A percentile compares a stretch with the other conserved stretches of the same genome.
Conservation (phyloP, 2,329 filamentous ascomycete species). For the Fusarium sp. region DNA sequence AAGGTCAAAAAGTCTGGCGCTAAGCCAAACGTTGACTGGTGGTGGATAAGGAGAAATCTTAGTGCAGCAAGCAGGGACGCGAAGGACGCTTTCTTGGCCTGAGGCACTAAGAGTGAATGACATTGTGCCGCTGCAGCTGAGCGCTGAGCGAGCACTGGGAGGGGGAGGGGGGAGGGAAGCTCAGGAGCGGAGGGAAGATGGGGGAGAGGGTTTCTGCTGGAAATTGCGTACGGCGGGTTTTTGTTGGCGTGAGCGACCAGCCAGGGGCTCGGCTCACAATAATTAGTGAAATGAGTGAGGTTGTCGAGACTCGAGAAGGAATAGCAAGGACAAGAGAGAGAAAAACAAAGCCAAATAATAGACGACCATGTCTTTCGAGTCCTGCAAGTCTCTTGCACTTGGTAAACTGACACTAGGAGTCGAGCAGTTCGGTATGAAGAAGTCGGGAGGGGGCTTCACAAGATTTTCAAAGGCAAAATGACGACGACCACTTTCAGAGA, state of each 20-base stretch:
- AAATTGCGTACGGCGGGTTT: slow-evolving; percentile 48
- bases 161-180: slow-evolving; percentile 27
- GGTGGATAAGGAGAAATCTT: slow-evolving; percentile 54
- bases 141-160: slow-evolving; percentile 18
- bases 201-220: slow-evolving; percentile 35
- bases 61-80: slow-evolving; percentile 51
- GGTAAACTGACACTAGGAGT: slow-evolving; percentile 44
- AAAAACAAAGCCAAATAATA: slow-evolving; percentile 24
- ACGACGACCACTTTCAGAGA: slow-evolving; percentile 35
- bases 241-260: slow-evolving; percentile 37
- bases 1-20: slow-evolving; percentile 49
- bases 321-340: neutral
- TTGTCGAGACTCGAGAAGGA: slow-evolving; percentile 31
- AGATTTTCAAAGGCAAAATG: slow-evolving; percentile 50
- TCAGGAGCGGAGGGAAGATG: slow-evolving; percentile 30
- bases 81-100: slow-evolving; percentile 43
- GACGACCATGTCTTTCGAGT: slow-evolving; percentile 35
- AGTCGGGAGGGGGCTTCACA: slow-evolving; percentile 49
- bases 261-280: slow-evolving; percentile 32
- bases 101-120: slow-evolving; percentile 43
- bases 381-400: slow-evolving; percentile 29
- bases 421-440: slow-evolving; percentile 46
- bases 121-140: slow-evolving; percentile 42
- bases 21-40: slow-evolving; percentile 55
- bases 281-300: slow-evolving; percentile 11